These are phyloP conservation scores for Eucalyptus rudis DNA, from an alignment of 345 rosid species.

Conservation along the genomic window DNA sequence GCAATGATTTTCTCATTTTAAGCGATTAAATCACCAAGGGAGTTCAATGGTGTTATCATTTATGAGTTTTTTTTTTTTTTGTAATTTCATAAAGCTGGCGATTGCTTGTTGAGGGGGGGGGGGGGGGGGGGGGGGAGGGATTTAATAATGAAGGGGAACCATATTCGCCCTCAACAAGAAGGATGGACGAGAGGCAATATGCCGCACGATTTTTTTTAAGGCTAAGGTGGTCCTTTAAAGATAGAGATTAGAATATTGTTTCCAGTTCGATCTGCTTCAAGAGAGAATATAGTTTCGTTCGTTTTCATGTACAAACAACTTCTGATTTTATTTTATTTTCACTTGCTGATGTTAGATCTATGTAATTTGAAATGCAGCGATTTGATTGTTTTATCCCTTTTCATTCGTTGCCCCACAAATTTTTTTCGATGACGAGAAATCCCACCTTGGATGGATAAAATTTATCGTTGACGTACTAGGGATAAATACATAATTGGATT, in stretches of 20 bases:
- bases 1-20: not conserved
- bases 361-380: not conserved
- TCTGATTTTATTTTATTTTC: not conserved
- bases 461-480: not conserved
- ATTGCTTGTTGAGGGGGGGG: not conserved
- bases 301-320: not conserved
- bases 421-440: not conserved
- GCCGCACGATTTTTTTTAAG: not conserved
- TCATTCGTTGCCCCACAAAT: not conserved
- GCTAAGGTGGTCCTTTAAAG: not conserved
- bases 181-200: not conserved
- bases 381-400: not conserved
- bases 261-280: not conserved
- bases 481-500: not conserved
- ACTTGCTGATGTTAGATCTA: not conserved
- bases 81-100: not conserved
- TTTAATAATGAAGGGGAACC: not conserved
- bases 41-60: not conserved
- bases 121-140: rapidly evolving
- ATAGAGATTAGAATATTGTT: not conserved
- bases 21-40: not conserved
- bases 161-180: not conserved
- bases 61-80: not conserved
- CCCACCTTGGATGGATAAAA: not conserved
- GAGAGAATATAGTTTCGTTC: not conserved